Percentiles rank a stretch among this genome's conserved stretches.
These are phyloP conservation scores for Juncus effusus DNA, from an alignment of 176 grass and related monocot genomes.

Conservation along the genomic window DNA sequence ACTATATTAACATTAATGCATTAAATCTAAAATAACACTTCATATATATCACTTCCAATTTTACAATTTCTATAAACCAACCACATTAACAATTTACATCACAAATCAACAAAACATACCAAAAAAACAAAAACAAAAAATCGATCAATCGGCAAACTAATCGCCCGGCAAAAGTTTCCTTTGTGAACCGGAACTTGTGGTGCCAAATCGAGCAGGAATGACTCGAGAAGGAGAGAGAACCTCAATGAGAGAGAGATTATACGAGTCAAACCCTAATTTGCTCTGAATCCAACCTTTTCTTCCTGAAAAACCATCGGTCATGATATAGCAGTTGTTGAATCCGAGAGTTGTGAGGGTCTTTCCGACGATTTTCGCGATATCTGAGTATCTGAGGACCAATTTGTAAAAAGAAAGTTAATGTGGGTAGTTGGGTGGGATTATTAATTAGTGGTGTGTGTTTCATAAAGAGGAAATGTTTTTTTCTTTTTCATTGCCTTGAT, in stretches of 20 bases:
- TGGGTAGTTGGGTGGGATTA: background rate
- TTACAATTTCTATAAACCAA: no score
- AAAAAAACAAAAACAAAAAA: background rate
- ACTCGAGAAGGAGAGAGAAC: slow-evolving; percentile 65
- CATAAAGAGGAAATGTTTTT: no score
- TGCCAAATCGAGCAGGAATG: slow-evolving; percentile 59
- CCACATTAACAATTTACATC: no score
- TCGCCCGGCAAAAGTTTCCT: slow-evolving; percentile 75
- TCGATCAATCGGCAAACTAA: background rate
- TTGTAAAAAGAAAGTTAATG: background rate
- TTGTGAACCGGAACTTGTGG: slow-evolving; percentile 37
- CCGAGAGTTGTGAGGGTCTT: slow-evolving; percentile 60
- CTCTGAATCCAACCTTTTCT: slow-evolving; percentile 77
- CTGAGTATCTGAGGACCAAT: slow-evolving; percentile 51
- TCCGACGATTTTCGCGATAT: slow-evolving; percentile 57
- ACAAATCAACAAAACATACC: no score
- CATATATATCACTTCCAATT: no score
- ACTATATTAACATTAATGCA: no score
- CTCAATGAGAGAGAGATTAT: slow-evolving; percentile 53
- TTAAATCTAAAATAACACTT: no score
- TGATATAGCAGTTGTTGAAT: slow-evolving; percentile 79
- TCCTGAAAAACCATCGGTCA: slow-evolving; percentile 78
- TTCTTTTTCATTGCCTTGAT: no score
- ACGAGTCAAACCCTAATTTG: slow-evolving; percentile 54
- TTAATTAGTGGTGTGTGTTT: no score